These are phyloP conservation scores for Pseudonitzschia multistriata DNA, from an alignment of 108 stramenopile genomes.

Conservation along the genomic window DNA sequence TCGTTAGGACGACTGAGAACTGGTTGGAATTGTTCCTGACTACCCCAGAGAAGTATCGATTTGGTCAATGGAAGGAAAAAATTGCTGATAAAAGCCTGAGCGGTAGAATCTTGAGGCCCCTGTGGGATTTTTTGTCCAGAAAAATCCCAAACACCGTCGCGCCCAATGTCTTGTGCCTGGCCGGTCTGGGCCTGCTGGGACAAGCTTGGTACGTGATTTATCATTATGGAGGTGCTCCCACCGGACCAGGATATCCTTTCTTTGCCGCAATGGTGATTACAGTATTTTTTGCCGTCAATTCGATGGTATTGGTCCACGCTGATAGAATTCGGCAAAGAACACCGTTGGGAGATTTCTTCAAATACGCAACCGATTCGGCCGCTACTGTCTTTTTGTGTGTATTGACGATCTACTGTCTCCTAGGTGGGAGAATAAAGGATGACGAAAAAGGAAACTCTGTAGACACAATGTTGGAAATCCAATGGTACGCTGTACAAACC, in stretches of 20 bases:
- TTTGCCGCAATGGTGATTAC: conserved; percentile 72
- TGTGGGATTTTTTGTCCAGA: conserved; percentile 58
- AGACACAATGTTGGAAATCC: conserved; percentile 42
- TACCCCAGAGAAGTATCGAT: conserved; percentile 78
- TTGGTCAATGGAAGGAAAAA: conserved; percentile 77
- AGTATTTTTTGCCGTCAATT: conserved; percentile 70
- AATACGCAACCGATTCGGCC: conserved; percentile 80
- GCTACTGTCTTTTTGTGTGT: conserved; percentile 81
- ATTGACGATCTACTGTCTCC: conserved; percentile 74
- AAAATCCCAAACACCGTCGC: conserved; percentile 76
- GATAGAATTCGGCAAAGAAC: conserved; percentile 83
- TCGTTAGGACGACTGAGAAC: conserved; percentile 64
- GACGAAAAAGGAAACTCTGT: conserved; percentile 44
- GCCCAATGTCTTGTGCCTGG: conserved; percentile 78
- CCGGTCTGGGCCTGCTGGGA: conserved; percentile 64
- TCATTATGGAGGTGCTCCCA: conserved; percentile 48
- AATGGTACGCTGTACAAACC: conserved; percentile 89
- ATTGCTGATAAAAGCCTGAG: conserved; percentile 74
- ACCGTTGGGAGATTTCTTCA: conserved; percentile 84
- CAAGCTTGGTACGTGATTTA: conserved; percentile 86
- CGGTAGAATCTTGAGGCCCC: conserved; percentile 46
- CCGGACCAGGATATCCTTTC: conserved; percentile 58
- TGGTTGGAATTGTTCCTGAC: conserved; percentile 89
- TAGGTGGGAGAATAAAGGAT: not conserved
- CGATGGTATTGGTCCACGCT: conserved; percentile 67